These are phyloP conservation scores for Cenchrus americanus DNA, from an alignment of 176 grass and related monocot species.

Conservation along the genomic window DNA sequence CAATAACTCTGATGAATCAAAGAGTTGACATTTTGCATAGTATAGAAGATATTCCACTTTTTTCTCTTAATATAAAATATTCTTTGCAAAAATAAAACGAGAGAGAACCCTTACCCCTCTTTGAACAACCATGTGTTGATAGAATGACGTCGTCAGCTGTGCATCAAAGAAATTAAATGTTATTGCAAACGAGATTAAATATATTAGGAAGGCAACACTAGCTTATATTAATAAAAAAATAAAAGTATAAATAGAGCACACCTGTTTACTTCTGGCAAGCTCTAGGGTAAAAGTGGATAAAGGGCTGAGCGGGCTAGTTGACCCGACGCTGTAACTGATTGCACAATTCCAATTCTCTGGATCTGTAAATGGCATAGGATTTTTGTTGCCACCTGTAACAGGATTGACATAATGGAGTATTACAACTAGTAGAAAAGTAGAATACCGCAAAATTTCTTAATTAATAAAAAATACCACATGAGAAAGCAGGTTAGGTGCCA, in stretches of 20 bases:
- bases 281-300: slow-evolving; percentile 80
- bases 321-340: slow-evolving; percentile 74
- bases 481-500: background rate
- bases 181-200: slow-evolving; percentile 10
- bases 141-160: slow-evolving; percentile 84
- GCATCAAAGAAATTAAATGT: slow-evolving; percentile 35
- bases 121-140: slow-evolving; percentile 91
- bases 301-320: slow-evolving; percentile 77
- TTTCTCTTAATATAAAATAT: slow-evolving; percentile 8
- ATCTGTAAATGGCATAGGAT: slow-evolving; percentile 55
- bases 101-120: slow-evolving; percentile 67
- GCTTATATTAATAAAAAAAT: background rate
- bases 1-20: background rate
- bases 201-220: background rate
- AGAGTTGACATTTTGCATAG: background rate
- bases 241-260: slow-evolving; percentile 25
- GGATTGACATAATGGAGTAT: slow-evolving; percentile 16
- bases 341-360: slow-evolving; percentile 82
- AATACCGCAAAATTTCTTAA: background rate
- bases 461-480: slow-evolving; percentile 6
- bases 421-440: slow-evolving; percentile 4
- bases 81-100: background rate
- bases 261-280: slow-evolving; percentile 67
- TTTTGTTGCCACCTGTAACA: slow-evolving; percentile 58
- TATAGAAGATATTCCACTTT: background rate